Evolutionary conservation across 495 filamentous ascomycete genomes (phyloP), one percentile per base, ranked within the genome.

Genomic region (Zalerion maritima): DNA sequence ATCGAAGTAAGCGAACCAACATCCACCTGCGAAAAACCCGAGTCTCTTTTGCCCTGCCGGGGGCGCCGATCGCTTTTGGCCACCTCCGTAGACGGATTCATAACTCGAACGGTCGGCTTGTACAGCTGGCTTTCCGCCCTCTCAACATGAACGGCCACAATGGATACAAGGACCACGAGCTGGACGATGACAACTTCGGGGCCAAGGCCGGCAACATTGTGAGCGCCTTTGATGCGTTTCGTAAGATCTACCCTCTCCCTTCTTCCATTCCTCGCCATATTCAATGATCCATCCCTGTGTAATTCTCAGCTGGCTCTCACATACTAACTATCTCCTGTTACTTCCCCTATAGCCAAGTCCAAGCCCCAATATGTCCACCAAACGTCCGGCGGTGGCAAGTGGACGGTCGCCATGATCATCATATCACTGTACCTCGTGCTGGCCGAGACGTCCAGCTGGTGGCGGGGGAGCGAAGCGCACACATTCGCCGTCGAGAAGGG

Each of bases 221-320:
- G 43, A 69, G 73, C 53, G 81, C 84, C 21, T 97, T 97, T 54
- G 89, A 97, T 69, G 87, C 86, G 41, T 97, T 97, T 55, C 89
- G 86, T 94, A 67, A 47, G 80, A 72, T 13, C 27, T 40, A 24
- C 31, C 30, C 18, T 10, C 24, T 10, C 23, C 21, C 21, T 34
- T 12, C 24, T 11, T 21, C 22, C 26, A 14, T 12, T 18, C 18
- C 8, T 33, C 5, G 5, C 19, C 18, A 23, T 8, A 11, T 8
- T 23, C 21, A 23, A 18, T 36, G 13, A 15, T 20, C 18, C 11
- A 8, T 23, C 11, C 21, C 21, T 23, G 8, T 23, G 21, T 8
- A 23, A 23, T 23, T 8, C 14, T 21, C 24, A 25, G 10, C 8
- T 15, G 7, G 21, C 25, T 16, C 16, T 29, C 4, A 24, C 31